Evolutionary conservation across 2,329 filamentous ascomycete genomes (phyloP), one percentile per base, ranked within the genome.

Genomic region (Myotisia sp.): DNA sequence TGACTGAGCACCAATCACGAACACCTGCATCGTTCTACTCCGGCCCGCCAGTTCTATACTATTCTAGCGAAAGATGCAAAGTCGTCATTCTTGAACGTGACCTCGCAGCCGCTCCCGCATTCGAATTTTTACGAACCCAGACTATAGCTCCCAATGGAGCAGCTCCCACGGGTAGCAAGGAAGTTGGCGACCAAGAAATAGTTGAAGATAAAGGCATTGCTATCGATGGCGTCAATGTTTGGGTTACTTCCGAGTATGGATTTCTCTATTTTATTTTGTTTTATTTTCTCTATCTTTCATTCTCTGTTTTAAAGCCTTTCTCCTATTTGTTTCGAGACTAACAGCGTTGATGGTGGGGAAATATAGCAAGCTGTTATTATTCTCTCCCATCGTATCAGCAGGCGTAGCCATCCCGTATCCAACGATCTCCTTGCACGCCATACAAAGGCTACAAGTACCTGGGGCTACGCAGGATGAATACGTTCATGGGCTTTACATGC

Each of bases 171-270:
- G 19, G 24, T 22, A 22, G 19, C 20, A 6, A 29, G 30, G 30
- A 5, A 39, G 42, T 29, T 6, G 40, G 10, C 2, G 14, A 26
- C 12, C 28, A 39, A 27, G 30, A 29, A 14, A 20, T 13, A 7
- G 26, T 33, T 4, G 46, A 48, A 14, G 51, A 47, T 20, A 55
- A 49, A 13, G 53, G 59, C 33, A 37, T 58, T 18, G 50, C 55
- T 3, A 49, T 66, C 13, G 50, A 57, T 8, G 52, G 46, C 7
- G 44, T 66, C 4, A 56, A 63, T 38, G 47, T 60, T 12, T 66
- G 62, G 58, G 62, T 64, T n/a, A 62, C 62, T 26, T 64, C 62
- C 17, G 59, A 64, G 62, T 65, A 49, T 42, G 55, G 45, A 6
- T 3, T 14, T n/a, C 18, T n/a, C 17, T n/a, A 2, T 26, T 3